phyloP scores from a whole-genome alignment of 2,329 filamentous ascomycete species.

The Curvularia lunata region DNA sequence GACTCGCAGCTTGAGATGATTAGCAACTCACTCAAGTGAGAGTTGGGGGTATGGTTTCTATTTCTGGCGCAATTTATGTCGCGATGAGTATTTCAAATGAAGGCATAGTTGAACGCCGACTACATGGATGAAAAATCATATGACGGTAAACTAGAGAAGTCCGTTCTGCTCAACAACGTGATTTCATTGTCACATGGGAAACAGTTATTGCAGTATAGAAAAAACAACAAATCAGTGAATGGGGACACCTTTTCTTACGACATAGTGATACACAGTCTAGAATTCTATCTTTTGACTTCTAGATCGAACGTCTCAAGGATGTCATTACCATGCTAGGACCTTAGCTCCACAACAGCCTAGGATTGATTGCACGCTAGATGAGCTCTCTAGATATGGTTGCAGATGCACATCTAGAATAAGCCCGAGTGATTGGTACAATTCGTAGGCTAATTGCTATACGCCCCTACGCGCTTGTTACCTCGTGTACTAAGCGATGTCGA shows the following conservation, averaged over 20 bases:
- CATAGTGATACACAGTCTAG: not conserved
- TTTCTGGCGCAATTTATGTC: not conserved
- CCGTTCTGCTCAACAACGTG: not conserved
- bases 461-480: not conserved
- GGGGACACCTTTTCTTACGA: not conserved
- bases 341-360: not conserved
- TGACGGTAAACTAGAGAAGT: not conserved
- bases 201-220: not conserved
- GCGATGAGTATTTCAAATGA: not conserved
- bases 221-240: not conserved
- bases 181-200: not conserved
- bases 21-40: too few relatives aligned
- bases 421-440: not conserved
- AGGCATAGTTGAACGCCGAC: too few relatives aligned
- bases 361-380: not conserved
- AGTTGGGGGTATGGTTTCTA: not conserved
- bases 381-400: not conserved
- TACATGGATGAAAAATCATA: not conserved
- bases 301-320: not conserved
- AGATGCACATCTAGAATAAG: not conserved
- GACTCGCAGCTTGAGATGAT: not conserved
- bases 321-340: not conserved
- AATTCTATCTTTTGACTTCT: not conserved
- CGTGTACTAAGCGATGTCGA: not conserved
- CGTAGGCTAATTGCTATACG: not conserved